A percentile compares a stretch with the other conserved stretches of the same genome.
Evolutionary conservation across 768 basidiomycete genomes (phyloP).

Genomic region (Mycena venus): DNA sequence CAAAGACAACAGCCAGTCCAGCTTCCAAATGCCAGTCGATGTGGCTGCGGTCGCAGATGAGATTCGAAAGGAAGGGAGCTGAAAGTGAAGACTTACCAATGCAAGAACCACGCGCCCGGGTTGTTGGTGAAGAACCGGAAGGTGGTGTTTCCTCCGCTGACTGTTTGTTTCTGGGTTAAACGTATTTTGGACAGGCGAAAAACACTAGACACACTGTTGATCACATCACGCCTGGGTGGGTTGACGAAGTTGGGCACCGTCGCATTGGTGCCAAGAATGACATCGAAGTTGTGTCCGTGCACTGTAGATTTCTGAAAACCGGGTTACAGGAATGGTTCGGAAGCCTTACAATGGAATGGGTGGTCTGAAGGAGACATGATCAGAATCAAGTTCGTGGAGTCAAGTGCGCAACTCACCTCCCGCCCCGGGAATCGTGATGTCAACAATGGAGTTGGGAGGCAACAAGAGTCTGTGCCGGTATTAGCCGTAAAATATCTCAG

Average conservation of each 20-base stretch:
- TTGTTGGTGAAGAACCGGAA: constrained; percentile 62
- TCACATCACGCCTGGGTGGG: constrained; percentile 15
- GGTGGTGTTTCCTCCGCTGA: constrained; percentile 51
- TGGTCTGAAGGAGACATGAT: neutral
- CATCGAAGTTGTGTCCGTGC: constrained; percentile 26
- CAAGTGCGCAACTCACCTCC: neutral
- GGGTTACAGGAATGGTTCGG: neutral
- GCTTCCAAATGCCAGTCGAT: constrained; percentile 54
- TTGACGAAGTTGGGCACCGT: constrained; percentile 9
- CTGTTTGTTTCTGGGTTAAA: constrained; percentile 7
- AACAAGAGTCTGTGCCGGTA: neutral
- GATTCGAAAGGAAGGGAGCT: neutral
- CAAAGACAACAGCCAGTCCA: constrained; percentile 51
- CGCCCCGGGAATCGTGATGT: constrained; percentile 18
- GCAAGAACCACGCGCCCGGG: constrained; percentile 70
- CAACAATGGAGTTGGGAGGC: constrained; percentile 10
- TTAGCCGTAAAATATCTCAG: neutral
- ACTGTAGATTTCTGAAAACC: constrained; percentile 17
- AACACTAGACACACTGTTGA: constrained; percentile 1
- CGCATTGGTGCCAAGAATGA: neutral
- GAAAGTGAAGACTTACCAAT: constrained; percentile 43
- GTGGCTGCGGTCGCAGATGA: constrained; percentile 37
- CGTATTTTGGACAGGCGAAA: neutral
- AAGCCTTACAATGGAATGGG: constrained; percentile 11
- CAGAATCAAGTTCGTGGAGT: neutral